These are phyloP conservation scores for Aspergillus coremiiformis DNA, from an alignment of 495 filamentous ascomycete species.

Conservation along the genomic window DNA sequence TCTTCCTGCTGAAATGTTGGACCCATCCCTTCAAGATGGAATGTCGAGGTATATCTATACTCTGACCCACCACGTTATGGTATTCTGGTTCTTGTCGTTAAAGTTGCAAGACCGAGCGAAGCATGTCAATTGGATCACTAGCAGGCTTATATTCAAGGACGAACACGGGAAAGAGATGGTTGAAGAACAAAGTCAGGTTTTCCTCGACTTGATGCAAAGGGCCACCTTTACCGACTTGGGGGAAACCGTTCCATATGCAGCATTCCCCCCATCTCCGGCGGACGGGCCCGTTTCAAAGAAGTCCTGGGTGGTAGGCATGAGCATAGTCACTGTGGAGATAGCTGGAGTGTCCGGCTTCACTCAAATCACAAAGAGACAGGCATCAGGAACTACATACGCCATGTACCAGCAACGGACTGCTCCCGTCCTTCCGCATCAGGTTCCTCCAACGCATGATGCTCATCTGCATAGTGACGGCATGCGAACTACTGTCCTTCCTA, in stretches of 20 bases:
- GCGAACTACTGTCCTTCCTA: slow-evolving; percentile 55
- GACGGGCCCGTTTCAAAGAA: slow-evolving; percentile 65
- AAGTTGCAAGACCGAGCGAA: slow-evolving; percentile 74
- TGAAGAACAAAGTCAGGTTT: slow-evolving; percentile 89
- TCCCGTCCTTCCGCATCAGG: slow-evolving; percentile 60
- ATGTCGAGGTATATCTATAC: slow-evolving; percentile 79
- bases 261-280: slow-evolving; percentile 52
- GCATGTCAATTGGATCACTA: slow-evolving; percentile 88
- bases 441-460: slow-evolving; percentile 42
- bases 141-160: slow-evolving; percentile 68
- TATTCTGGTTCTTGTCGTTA: slow-evolving; percentile 90
- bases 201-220: slow-evolving; percentile 92
- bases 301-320: slow-evolving; percentile 82
- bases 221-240: slow-evolving; percentile 79
- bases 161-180: slow-evolving; percentile 63
- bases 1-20: slow-evolving; percentile 23
- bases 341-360: slow-evolving; percentile 64
- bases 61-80: slow-evolving; percentile 88
- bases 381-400: slow-evolving; percentile 74
- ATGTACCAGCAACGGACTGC: slow-evolving; percentile 66
- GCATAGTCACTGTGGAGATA: slow-evolving; percentile 80
- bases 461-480: slow-evolving; percentile 32
- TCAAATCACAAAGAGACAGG: slow-evolving; percentile 74
- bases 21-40: slow-evolving; percentile 30
- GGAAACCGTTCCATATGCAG: slow-evolving; percentile 41